Evolutionary conservation across 352 stramenopile genomes (phyloP).

Genomic region (Pythium periplocum): DNA sequence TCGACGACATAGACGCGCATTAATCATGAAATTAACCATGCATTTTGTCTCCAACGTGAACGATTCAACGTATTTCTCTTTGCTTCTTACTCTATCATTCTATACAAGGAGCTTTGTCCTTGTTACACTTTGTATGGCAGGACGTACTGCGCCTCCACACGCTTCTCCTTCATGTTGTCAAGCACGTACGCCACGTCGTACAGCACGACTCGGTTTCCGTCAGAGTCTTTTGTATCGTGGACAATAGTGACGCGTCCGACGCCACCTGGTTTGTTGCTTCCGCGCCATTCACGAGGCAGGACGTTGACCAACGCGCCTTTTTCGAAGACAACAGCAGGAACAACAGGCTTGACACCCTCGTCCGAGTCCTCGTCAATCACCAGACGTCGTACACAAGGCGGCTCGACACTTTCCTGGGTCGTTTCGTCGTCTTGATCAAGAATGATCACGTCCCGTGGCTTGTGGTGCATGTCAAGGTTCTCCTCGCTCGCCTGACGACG

Average conservation of each 20-base stretch:
- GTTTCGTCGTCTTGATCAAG: constrained; percentile 12
- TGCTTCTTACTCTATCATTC: no score
- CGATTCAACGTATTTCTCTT: no score
- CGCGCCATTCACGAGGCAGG: constrained; percentile 41
- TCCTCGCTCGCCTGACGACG: constrained; percentile 8
- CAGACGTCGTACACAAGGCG: constrained; percentile 17
- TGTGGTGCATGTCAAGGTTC: constrained; percentile 6
- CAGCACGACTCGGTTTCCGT: constrained; percentile 20
- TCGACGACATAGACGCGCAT: no score
- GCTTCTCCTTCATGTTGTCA: constrained; percentile 47
- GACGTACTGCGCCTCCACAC: constrained; percentile 48
- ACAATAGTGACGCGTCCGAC: constrained; percentile 54
- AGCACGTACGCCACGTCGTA: constrained; percentile 74
- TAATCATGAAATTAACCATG: no score
- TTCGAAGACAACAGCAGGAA: constrained; percentile 30
- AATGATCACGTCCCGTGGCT: neutral
- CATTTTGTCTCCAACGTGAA: no score
- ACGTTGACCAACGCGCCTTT: constrained; percentile 57
- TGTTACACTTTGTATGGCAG: constrained; percentile 19
- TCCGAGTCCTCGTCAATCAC: constrained; percentile 9
- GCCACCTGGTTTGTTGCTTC: constrained; percentile 67
- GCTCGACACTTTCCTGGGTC: constrained; percentile 10
- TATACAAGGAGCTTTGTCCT: no score
- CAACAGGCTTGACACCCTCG: constrained; percentile 12
- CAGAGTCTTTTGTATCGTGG: constrained; percentile 15